These are phyloP conservation scores for Cadophora sp. DNA, from an alignment of 2,329 filamentous ascomycete genomes.

Conservation along the genomic window DNA sequence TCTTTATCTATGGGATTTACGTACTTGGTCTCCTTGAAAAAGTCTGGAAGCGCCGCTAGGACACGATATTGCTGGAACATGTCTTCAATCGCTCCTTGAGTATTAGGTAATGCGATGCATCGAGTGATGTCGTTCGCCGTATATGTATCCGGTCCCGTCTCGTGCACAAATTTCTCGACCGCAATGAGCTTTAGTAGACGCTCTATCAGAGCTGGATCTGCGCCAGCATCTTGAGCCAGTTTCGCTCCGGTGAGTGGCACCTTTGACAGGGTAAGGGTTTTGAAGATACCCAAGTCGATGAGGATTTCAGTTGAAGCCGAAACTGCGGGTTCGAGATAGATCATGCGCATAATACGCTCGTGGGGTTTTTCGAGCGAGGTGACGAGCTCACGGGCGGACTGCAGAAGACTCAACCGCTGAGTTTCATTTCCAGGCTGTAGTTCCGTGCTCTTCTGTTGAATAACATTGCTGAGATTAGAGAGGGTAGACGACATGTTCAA, in stretches of 20 bases:
- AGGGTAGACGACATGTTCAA: neutral
- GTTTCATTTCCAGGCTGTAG: neutral
- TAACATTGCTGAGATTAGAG: neutral
- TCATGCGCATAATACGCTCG: constrained; percentile 11
- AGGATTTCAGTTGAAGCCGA: neutral
- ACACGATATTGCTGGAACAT: neutral
- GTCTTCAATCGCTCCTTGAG: neutral
- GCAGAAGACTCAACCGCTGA: neutral
- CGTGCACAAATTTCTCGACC: neutral
- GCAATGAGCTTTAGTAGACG: constrained; percentile 11
- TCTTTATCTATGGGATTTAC: constrained; percentile 5
- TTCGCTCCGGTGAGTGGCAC: neutral
- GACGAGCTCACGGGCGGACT: constrained; percentile 7
- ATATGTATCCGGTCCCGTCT: neutral
- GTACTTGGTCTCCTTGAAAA: neutral
- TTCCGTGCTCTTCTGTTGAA: neutral
- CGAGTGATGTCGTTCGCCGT: neutral
- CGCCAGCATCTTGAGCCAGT: neutral
- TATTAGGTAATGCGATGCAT: neutral
- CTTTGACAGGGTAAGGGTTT: neutral
- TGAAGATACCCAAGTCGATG: neutral
- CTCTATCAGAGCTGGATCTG: constrained; percentile 2
- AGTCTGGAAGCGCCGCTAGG: neutral
- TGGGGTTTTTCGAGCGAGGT: neutral
- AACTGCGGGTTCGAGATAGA: neutral